A percentile compares a stretch with the other conserved stretches of the same genome.
Conservation (phyloP, 495 filamentous ascomycete species). For the Hypoxylon fragiforme region DNA sequence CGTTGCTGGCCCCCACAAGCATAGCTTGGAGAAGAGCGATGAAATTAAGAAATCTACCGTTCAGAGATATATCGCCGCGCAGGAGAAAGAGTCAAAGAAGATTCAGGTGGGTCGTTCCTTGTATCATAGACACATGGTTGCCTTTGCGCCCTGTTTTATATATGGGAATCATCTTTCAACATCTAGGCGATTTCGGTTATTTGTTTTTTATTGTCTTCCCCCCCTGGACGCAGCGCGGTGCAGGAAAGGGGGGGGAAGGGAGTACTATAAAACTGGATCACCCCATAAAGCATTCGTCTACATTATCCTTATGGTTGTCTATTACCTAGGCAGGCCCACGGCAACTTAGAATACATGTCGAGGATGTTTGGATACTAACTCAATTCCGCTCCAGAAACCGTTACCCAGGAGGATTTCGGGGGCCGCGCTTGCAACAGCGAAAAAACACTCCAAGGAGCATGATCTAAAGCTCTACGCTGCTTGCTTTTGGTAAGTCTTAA, state of each 20-base stretch:
- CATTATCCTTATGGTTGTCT: too few relatives aligned
- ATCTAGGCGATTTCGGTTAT: slow-evolving; percentile 1
- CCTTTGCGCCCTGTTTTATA: slow-evolving; percentile 19
- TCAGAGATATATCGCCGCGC: slow-evolving; percentile 65
- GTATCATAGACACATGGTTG: slow-evolving; percentile 24
- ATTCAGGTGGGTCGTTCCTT: slow-evolving; percentile 59
- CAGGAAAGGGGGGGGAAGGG: too few relatives aligned
- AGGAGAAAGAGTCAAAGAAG: slow-evolving; percentile 68
- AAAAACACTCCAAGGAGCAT: slow-evolving; percentile 68
- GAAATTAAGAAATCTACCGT: slow-evolving; percentile 85
- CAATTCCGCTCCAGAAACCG: slow-evolving; percentile 63
- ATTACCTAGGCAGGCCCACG: too few relatives aligned
- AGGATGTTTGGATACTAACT: neutral
- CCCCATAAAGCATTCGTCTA: too few relatives aligned
- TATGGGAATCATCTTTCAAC: slow-evolving; percentile 16
- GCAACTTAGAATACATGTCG: neutral
- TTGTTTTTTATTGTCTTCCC: neutral
- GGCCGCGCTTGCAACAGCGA: slow-evolving; percentile 70
- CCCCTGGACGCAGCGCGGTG: slow-evolving; percentile 1
- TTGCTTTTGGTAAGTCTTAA: slow-evolving; percentile 78
- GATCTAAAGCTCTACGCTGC: slow-evolving; percentile 84
- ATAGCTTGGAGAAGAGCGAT: slow-evolving; percentile 78
- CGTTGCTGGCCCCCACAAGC: slow-evolving; percentile 68
- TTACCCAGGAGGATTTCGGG: slow-evolving; percentile 85
- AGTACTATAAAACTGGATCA: too few relatives aligned